phyloP scores from a whole-genome alignment of 2,329 filamentous ascomycete species.

The Sporothrix dimorphospora region DNA sequence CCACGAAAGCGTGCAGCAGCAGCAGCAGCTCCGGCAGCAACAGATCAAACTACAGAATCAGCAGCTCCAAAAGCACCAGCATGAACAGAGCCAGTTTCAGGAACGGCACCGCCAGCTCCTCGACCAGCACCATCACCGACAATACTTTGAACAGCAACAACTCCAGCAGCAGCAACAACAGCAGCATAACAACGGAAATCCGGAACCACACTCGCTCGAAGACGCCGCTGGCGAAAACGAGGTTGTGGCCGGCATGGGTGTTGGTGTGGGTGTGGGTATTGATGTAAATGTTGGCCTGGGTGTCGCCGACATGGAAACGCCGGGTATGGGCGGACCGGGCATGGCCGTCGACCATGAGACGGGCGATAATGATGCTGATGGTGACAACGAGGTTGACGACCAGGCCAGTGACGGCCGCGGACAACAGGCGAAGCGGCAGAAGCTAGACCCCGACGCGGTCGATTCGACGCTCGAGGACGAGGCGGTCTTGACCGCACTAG shows the following conservation, averaged over 20 bases:
- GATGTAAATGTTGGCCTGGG: slow-evolving; percentile 34
- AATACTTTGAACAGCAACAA: background rate
- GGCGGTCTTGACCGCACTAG: slow-evolving; percentile 51
- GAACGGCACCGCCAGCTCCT: background rate
- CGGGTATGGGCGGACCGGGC: background rate
- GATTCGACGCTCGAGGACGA: slow-evolving; percentile 51
- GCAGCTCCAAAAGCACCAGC: background rate
- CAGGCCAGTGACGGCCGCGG: slow-evolving; percentile 32
- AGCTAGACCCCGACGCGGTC: slow-evolving; percentile 40
- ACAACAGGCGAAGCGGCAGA: slow-evolving; percentile 48
- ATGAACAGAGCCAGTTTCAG: slow-evolving; percentile 7
- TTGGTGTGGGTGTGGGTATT: background rate
- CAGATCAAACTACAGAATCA: background rate
- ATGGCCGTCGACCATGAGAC: background rate
- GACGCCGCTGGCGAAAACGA: slow-evolving; percentile 28
- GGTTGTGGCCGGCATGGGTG: background rate
- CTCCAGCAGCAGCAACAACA: slow-evolving; percentile 22
- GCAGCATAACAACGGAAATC: slow-evolving; percentile 2
- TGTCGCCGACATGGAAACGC: background rate
- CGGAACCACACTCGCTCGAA: slow-evolving; percentile 9
- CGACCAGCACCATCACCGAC: background rate
- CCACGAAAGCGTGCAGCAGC: slow-evolving; percentile 2
- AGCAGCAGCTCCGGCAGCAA: slow-evolving; percentile 6
- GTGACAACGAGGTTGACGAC: slow-evolving; percentile 36
- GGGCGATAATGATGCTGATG: slow-evolving; percentile 1